phyloP scores from a whole-genome alignment of 106 monocot species.

The Platanthera zijinensis region DNA sequence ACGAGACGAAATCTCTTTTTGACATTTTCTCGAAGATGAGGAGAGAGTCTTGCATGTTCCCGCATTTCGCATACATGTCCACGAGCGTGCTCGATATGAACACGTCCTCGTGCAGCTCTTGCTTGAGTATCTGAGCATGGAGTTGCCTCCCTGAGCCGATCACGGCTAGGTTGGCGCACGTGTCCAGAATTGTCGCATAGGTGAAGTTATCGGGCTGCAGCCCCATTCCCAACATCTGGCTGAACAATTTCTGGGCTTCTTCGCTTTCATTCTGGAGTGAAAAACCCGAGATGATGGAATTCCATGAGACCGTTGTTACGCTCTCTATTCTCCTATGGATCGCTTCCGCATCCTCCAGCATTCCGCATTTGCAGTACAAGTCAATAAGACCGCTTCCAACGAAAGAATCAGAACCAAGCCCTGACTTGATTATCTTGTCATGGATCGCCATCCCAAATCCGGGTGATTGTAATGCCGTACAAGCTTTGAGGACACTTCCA shows the following conservation, averaged over 20 bases:
- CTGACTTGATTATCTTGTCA: conserved; percentile 60
- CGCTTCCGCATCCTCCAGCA: conserved; percentile 53
- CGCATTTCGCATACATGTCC: conserved; percentile 97
- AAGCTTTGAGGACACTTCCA: conserved; percentile 92
- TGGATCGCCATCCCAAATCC: conserved; percentile 50
- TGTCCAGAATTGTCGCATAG: conserved; percentile 74
- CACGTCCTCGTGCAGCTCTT: conserved; percentile 42
- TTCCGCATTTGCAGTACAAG: conserved; percentile 85
- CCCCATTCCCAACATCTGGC: conserved; percentile 44
- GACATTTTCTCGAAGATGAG: conserved; percentile 50
- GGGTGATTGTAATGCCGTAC: conserved; percentile 44
- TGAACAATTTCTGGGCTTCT: conserved; percentile 67
- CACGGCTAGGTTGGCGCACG: conserved; percentile 63
- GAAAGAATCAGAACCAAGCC: conserved; percentile 56
- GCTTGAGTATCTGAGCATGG: conserved; percentile 71
- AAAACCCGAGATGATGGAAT: conserved; percentile 79
- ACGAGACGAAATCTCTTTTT: conserved; percentile 59
- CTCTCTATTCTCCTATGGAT: conserved; percentile 49
- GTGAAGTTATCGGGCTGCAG: conserved; percentile 81
- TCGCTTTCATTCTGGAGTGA: conserved; percentile 59
- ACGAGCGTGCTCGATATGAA: conserved; percentile 81
- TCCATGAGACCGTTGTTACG: conserved; percentile 64
- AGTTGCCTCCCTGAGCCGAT: conserved; percentile 67
- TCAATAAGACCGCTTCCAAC: conserved; percentile 68
- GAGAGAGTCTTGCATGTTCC: conserved; percentile 65